A percentile compares a stretch with the other conserved stretches of the same genome.
Conservation (phyloP, 306 rosid species). For the Malus orientalis region DNA sequence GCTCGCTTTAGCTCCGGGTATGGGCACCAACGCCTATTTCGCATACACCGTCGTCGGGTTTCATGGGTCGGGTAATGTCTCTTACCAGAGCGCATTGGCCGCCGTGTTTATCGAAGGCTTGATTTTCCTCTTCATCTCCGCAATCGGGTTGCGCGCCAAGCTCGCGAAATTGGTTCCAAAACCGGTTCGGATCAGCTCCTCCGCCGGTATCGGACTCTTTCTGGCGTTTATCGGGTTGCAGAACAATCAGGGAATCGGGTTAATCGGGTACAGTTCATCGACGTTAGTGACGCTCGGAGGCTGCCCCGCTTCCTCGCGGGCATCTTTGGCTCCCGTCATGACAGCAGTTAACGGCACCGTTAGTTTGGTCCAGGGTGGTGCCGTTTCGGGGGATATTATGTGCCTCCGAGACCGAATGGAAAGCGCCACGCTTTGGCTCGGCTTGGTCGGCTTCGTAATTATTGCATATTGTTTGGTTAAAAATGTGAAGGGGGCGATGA, state of each 20-base stretch:
- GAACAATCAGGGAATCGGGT: slow-evolving; percentile 74
- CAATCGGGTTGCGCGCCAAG: slow-evolving; percentile 67
- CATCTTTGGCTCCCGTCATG: slow-evolving; percentile 55
- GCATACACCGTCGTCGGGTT: slow-evolving; percentile 97
- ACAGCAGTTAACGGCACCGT: slow-evolving; percentile 55
- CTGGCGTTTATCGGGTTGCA: slow-evolving; percentile 89
- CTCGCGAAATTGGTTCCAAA: slow-evolving; percentile 80
- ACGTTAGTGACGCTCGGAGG: slow-evolving; percentile 68
- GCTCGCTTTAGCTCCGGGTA: slow-evolving; percentile 85
- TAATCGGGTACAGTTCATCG: slow-evolving; percentile 66
- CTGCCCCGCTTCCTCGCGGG: slow-evolving; percentile 58
- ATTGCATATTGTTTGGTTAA: slow-evolving; percentile 69
- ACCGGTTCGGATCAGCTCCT: slow-evolving; percentile 91
- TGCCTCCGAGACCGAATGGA: slow-evolving; percentile 67
- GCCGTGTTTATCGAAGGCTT: slow-evolving; percentile 84
- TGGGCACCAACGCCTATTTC: slow-evolving; percentile 95
- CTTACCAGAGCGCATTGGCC: slow-evolving; percentile 76
- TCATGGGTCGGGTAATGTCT: slow-evolving; percentile 84
- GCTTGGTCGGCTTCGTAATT: slow-evolving; percentile 69
- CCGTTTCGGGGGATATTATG: slow-evolving; percentile 49
- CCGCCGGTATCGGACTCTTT: slow-evolving; percentile 94
- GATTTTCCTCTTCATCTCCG: slow-evolving; percentile 52
- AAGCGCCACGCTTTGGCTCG: slow-evolving; percentile 93
- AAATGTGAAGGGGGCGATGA: slow-evolving; percentile 84
- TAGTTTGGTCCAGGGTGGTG: slow-evolving; percentile 43